phyloP scores from a whole-genome alignment of 106 monocot genomes.

The Vanilla planifolia region DNA sequence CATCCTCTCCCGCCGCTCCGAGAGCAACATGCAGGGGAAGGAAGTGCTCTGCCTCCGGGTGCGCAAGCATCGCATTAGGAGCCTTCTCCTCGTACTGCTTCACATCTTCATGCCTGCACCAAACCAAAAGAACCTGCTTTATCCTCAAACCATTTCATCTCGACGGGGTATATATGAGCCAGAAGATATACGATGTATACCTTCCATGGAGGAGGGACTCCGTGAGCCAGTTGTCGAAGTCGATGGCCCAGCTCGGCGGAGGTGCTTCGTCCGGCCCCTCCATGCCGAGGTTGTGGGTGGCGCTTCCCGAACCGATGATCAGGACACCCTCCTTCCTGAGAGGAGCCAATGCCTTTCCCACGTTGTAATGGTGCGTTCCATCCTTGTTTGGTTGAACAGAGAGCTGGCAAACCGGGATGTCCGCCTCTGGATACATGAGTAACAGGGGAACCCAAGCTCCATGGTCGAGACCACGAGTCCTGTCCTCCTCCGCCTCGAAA shows the following conservation, averaged over 20 bases:
- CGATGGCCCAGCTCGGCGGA: conserved; percentile 42
- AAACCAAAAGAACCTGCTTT: not conserved
- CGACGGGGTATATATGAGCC: not conserved
- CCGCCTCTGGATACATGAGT: conserved; percentile 86
- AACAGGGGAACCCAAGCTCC: conserved; percentile 88
- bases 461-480: conserved; percentile 73
- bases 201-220: conserved; percentile 59
- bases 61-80: conserved; percentile 30
- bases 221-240: conserved; percentile 65
- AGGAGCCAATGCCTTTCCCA: conserved; percentile 73
- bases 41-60: conserved; percentile 50
- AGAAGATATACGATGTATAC: no score
- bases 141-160: not conserved
- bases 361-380: conserved; percentile 63
- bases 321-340: conserved; percentile 73
- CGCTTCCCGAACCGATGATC: conserved; percentile 73
- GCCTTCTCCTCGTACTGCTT: conserved; percentile 34
- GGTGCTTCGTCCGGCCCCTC: conserved; percentile 17
- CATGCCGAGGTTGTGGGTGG: conserved; percentile 66
- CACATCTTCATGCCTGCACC: conserved; percentile 32
- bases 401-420: conserved; percentile 86
- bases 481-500: conserved; percentile 45
- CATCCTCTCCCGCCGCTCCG: conserved; percentile 31
- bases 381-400: conserved; percentile 52
- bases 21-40: conserved; percentile 46